Evolutionary conservation across 768 basidiomycete species (phyloP).

Genomic region (Chalciporus sphaerocephalus): DNA sequence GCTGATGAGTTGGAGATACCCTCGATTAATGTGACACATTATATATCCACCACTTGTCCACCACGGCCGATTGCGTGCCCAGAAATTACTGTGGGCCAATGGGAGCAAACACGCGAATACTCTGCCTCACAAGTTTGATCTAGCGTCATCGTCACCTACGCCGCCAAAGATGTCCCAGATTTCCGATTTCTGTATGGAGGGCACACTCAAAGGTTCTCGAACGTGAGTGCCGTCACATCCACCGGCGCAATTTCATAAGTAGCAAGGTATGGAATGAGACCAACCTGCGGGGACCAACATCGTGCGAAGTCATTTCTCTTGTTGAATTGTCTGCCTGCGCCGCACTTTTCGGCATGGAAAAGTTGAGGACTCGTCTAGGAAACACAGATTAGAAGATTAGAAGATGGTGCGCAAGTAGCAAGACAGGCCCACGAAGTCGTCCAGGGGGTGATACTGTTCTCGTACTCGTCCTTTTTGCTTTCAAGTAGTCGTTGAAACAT

Average conservation of each 20-base stretch:
- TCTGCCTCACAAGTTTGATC: too few species aligned
- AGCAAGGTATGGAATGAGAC: background rate
- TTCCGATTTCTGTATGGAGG: background rate
- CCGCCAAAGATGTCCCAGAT: background rate
- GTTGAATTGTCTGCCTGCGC: conserved; percentile 8
- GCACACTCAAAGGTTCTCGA: background rate
- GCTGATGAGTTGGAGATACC: too few species aligned
- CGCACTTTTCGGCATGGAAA: conserved; percentile 24
- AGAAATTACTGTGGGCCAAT: too few species aligned
- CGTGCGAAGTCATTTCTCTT: conserved; percentile 11
- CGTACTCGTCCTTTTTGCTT: conserved; percentile 20
- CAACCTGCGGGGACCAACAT: conserved; percentile 1
- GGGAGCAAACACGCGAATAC: too few species aligned
- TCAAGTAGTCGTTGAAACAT: conserved; percentile 20
- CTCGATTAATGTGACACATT: too few species aligned
- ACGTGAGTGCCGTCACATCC: background rate
- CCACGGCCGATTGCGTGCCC: too few species aligned
- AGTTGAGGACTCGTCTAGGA: conserved; percentile 19
- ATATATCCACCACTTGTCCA: too few species aligned
- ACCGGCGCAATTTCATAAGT: background rate
- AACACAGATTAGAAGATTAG: background rate
- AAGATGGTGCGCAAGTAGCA: background rate
- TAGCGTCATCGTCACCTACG: too few species aligned
- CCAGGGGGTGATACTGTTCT: conserved; percentile 17
- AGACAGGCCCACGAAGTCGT: conserved; percentile 16